Evolutionary conservation across 768 basidiomycete species (phyloP), one percentile per base, ranked within the genome.

Genomic region (Leucocoprinus birnbaumii): DNA sequence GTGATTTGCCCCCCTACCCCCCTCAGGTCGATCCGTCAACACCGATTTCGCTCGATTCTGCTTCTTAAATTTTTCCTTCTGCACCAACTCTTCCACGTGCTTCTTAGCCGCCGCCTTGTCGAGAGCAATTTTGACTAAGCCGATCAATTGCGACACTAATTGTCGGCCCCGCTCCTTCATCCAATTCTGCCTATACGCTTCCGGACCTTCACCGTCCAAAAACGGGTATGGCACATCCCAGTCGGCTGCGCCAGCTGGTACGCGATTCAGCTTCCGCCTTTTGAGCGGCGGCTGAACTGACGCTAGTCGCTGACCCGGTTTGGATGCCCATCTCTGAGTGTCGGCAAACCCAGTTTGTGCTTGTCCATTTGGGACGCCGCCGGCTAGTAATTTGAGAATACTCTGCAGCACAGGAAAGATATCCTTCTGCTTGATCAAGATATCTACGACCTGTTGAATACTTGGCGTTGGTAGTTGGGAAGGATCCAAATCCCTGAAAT

Each of bases 211-310:
- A 25, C 87, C 90, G 46, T 76, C 71, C 38, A 66, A 68, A 59
- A 91, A 91, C 5, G 90, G 90, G 65, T 85, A 91, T 0, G 90
- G 90, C 0, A 91, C 80, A 60, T 91, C 88, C 90, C 90, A 92
- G 63, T 91, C 88, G 1, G 67, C 76, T 1, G 90, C 90, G 10
- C 90, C 90, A 19, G 90, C 90, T 31, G 90, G 90, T 13, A 92
- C 88, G 8, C 73, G 70, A 54, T 74, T 75, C 13, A 91, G 71
- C 60, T 80, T 87, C 25, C 88, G 78, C 57, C 80, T 83, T 68
- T 89, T 91, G 18, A 61, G 45, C 5, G 74, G 62, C 13, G 53
- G 53, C 13, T 54, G 53, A 2, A 62, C 59, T 7, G 75, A 65
- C 8, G 43, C 51, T 24, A 44, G 53, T 13, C 34, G 27, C 22